Base-by-base conservation (phyloP, 2,329 filamentous ascomycete species). In the Aspergillus ibericus region DNA sequence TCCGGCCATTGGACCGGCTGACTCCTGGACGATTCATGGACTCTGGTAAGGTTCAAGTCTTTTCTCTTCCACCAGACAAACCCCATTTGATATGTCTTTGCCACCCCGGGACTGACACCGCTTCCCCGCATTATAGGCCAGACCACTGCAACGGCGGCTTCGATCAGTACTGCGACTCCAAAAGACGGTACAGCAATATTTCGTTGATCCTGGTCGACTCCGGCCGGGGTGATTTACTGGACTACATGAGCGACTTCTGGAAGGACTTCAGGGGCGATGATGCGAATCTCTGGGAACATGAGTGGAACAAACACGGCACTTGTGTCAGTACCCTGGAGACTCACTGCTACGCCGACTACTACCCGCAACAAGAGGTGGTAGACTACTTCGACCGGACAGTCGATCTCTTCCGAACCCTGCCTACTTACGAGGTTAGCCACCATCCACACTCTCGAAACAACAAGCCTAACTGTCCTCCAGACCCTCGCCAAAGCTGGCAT, bases 241-340 rank as follows among this genome's bases (percentile, higher is more conserved):
- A 77, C 2, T 89, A 86, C 70, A 92, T 92, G 89, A 75, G 82
- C 52, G 83, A 77, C 1, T 90, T 88, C 77, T 92, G 89, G 89
- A 87, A 90, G 70, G 85, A 88, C 68, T 84, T 87, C 73, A 70
- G 82, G 50, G 88, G 87, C 56, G 75, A 86, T 42, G 84, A 88
- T 63, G 83, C 88, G 66, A 76, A 75, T 10, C 85, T 92, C 65
- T 92, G 89, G 89, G 79, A 88, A 70, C 88, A 91, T 72, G 89
- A 92, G 73, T 92, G 86, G 85, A 78, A 80, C 63, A 92, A 90
- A 72, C 89, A 92, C 70, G 90, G 89, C 16, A 87, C 85, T n/a
- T 91, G 89, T 75, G 84, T 91, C 63, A 85, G 80, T 66, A 92
- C 89, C 0, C 80, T 92, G 9, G 80, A 87, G 48, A 83, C 88